phyloP scores from a whole-genome alignment of 192 early-diverging fungal genomes.

The Allomyces macrogynus region DNA sequence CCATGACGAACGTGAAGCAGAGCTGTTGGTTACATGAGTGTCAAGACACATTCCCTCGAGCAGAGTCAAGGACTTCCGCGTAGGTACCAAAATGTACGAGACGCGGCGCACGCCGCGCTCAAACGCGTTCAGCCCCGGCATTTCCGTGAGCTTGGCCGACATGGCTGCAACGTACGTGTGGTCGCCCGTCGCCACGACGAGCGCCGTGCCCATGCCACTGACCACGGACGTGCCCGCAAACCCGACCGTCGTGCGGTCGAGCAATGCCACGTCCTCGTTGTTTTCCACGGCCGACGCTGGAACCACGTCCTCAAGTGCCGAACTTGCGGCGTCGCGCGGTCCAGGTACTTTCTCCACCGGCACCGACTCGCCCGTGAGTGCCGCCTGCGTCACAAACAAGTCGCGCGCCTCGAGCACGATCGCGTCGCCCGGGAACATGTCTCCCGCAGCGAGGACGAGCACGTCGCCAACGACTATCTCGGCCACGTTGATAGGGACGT shows the following conservation, averaged over 20 bases:
- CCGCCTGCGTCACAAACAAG: conserved; percentile 23
- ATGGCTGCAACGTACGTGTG: conserved; percentile 22
- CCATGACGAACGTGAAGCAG: conserved; percentile 17
- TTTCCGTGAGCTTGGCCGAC: conserved; percentile 13
- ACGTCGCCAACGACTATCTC: conserved; percentile 24
- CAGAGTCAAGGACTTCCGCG: too few species aligned
- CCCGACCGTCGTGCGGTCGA: conserved; percentile 14
- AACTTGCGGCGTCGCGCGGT: conserved; percentile 4
- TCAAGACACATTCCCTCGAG: too few species aligned
- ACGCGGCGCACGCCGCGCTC: conserved; percentile 21
- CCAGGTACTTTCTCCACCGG: conserved; percentile 21
- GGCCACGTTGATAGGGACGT: neutral
- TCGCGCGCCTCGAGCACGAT: conserved; percentile 19
- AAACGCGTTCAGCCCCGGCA: conserved; percentile 16
- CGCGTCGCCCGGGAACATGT: conserved; percentile 19
- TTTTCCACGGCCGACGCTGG: neutral
- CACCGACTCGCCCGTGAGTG: conserved; percentile 24
- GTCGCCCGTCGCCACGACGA: conserved; percentile 21
- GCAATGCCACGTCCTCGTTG: neutral
- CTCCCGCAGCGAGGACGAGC: conserved; percentile 19
- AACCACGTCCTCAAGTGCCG: too few species aligned
- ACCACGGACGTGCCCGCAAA: conserved; percentile 23
- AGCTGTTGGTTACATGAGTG: too few species aligned
- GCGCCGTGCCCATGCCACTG: conserved; percentile 23
- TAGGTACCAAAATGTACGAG: conserved; percentile 18